These are phyloP conservation scores for Cucumis cinereus DNA, from an alignment of 306 rosid genomes.

Conservation along the genomic window DNA sequence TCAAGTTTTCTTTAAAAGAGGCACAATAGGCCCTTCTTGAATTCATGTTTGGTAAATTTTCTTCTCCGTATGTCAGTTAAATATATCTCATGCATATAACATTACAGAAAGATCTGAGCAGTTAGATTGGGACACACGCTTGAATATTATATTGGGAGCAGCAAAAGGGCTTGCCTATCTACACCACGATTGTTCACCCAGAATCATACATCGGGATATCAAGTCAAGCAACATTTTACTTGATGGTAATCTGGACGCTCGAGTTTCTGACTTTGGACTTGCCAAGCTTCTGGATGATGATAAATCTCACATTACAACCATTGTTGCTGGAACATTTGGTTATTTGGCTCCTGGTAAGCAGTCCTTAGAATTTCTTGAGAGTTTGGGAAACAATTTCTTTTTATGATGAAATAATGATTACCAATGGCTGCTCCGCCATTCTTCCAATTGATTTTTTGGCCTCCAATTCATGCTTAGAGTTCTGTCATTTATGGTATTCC, in stretches of 20 bases:
- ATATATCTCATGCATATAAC: background rate
- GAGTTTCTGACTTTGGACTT: conserved; percentile 98
- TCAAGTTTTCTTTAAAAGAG: background rate
- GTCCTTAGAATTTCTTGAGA: background rate
- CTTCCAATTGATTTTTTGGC: background rate
- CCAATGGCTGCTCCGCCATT: background rate
- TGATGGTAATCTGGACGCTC: conserved; percentile 85
- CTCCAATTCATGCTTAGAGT: background rate
- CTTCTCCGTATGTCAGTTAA: background rate
- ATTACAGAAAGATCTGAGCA: conserved; percentile 73
- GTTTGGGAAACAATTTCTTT: background rate
- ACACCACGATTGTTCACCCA: conserved; percentile 97
- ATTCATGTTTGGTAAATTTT: background rate
- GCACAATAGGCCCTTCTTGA: background rate
- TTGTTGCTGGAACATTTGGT: conserved; percentile 99
- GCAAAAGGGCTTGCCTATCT: conserved; percentile 97
- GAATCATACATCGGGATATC: conserved; percentile 94
- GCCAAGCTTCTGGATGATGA: conserved; percentile 94
- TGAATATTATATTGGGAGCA: conserved; percentile 92
- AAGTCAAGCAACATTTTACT: conserved; percentile 94
- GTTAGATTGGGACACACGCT: conserved; percentile 94
- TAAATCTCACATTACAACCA: conserved; percentile 91
- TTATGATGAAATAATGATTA: background rate
- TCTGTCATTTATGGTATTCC: background rate
- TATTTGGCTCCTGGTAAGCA: conserved; percentile 90